A percentile compares a stretch with the other conserved stretches of the same genome.
Conservation (phyloP, 805 yeast species). For the Suhomyces kilbournensis region DNA sequence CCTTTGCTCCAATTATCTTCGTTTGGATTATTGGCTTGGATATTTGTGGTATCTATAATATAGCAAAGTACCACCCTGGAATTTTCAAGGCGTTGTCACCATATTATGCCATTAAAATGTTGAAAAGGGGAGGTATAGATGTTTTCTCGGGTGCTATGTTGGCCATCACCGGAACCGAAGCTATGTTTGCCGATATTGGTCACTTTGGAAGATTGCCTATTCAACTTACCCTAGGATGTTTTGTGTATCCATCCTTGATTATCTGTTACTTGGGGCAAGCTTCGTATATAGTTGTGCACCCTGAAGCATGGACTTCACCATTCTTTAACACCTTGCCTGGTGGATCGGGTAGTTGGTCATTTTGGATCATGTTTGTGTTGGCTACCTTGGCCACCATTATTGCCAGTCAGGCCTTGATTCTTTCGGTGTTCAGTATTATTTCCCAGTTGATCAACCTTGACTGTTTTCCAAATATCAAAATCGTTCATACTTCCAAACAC, state of each 20-base stretch:
- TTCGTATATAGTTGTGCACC: slow-evolving; percentile 44
- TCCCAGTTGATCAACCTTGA: slow-evolving; percentile 52
- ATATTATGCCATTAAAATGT: slow-evolving; percentile 45
- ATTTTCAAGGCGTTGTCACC: slow-evolving; percentile 52
- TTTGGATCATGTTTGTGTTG: slow-evolving; percentile 51
- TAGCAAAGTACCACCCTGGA: slow-evolving; percentile 38
- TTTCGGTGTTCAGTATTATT: slow-evolving; percentile 52
- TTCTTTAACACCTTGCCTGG: slow-evolving; percentile 54
- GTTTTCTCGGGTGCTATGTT: slow-evolving; percentile 51
- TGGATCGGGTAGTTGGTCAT: slow-evolving; percentile 39
- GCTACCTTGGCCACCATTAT: slow-evolving; percentile 56
- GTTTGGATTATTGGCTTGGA: slow-evolving; percentile 49
- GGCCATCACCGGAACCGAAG: slow-evolving; percentile 58
- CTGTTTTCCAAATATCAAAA: slow-evolving; percentile 50
- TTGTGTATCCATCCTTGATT: slow-evolving; percentile 53
- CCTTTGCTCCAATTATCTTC: slow-evolving; percentile 54
- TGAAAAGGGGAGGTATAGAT: slow-evolving; percentile 40
- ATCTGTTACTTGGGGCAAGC: slow-evolving; percentile 58
- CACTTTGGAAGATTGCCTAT: slow-evolving; percentile 52
- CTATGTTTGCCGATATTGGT: slow-evolving; percentile 63
- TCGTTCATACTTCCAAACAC: slow-evolving; percentile 43
- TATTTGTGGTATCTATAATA: slow-evolving; percentile 46
- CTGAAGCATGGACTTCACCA: slow-evolving; percentile 38
- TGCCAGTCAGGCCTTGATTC: slow-evolving; percentile 59
- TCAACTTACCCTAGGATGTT: slow-evolving; percentile 42